A percentile compares a stretch with the other conserved stretches of the same genome.
phyloP scores from a whole-genome alignment of 2,329 filamentous ascomycete genomes.

The Fusarium tricinctum region DNA sequence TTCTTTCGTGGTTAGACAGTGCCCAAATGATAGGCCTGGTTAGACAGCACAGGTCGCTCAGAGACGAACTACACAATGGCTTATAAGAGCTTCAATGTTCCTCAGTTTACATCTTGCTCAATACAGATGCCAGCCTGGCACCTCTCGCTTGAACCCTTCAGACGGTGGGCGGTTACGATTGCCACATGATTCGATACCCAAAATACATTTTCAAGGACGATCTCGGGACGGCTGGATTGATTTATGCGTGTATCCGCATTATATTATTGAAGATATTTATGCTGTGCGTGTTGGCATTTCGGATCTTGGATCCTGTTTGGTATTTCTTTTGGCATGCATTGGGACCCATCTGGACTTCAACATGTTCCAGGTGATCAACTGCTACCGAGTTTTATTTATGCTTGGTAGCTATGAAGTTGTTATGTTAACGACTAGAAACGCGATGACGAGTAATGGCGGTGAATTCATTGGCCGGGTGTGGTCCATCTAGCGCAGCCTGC shows the following conservation, averaged over 20 bases:
- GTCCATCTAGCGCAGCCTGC: conserved; percentile 2
- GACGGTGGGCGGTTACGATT: conserved; percentile 23
- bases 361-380: background rate
- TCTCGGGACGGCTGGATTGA: conserved; percentile 29
- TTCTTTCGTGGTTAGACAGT: conserved; percentile 41
- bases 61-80: conserved; percentile 22
- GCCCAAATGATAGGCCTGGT: conserved; percentile 47
- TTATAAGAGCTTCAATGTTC: conserved; percentile 25
- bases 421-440: conserved; percentile 39
- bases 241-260: conserved; percentile 28
- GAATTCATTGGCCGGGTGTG: conserved; percentile 11
- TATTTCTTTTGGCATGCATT: conserved; percentile 4
- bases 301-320: conserved; percentile 4
- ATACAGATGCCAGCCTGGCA: conserved; percentile 13
- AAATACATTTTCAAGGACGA: conserved; percentile 36
- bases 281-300: conserved; percentile 14
- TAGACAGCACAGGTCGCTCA: conserved; percentile 51
- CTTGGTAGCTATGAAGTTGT: conserved; percentile 6
- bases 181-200: conserved; percentile 41
- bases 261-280: conserved; percentile 17
- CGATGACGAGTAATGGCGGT: conserved; percentile 29
- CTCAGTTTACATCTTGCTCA: conserved; percentile 19
- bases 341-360: background rate
- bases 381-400: background rate
- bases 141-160: conserved; percentile 27